A percentile compares a stretch with the other conserved stretches of the same genome.
Evolutionary conservation across 2,329 filamentous ascomycete species (phyloP).

Genomic region (Cadophora gregata): DNA sequence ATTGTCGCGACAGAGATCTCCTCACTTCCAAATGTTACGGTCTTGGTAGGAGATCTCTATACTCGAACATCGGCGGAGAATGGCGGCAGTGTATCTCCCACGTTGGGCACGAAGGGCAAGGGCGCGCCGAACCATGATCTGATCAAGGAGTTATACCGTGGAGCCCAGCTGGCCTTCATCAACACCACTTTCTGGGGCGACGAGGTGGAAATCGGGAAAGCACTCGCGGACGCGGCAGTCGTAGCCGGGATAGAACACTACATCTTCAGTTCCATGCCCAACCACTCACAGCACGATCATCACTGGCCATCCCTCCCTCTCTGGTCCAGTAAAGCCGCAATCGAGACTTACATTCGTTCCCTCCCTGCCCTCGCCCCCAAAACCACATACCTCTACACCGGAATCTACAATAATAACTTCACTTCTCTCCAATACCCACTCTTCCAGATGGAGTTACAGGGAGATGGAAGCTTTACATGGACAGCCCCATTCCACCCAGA

Average conservation of each 20-base stretch:
- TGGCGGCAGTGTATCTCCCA: conserved; percentile 50
- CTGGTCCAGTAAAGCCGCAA: conserved; percentile 90
- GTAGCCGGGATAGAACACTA: conserved; percentile 85
- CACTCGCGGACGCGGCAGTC: conserved; percentile 88
- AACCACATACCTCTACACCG: conserved; percentile 92
- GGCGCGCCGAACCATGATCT: conserved; percentile 74
- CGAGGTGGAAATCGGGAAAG: conserved; percentile 87
- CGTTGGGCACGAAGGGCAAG: conserved; percentile 63
- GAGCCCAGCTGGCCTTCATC: conserved; percentile 90
- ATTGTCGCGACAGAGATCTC: conserved; percentile 88
- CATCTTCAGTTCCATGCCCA: conserved; percentile 96
- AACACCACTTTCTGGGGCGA: conserved; percentile 98
- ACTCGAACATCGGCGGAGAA: conserved; percentile 55
- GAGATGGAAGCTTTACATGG: conserved; percentile 89
- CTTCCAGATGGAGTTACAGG: conserved; percentile 90
- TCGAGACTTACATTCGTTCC: conserved; percentile 88
- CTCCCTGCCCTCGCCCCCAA: conserved; percentile 67
- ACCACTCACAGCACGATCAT: conserved; percentile 76
- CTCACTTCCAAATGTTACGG: conserved; percentile 75
- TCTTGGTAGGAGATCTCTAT: conserved; percentile 70
- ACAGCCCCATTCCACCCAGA: conserved; percentile 92
- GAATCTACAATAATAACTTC: conserved; percentile 99
- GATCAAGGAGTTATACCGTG: conserved; percentile 79
- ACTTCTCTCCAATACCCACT: conserved; percentile 90
- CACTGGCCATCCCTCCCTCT: conserved; percentile 83